Percentiles rank a stretch among this genome's conserved stretches.
Evolutionary conservation across 306 rosid genomes (phyloP).

Genomic region (Sicyos edulis): DNA sequence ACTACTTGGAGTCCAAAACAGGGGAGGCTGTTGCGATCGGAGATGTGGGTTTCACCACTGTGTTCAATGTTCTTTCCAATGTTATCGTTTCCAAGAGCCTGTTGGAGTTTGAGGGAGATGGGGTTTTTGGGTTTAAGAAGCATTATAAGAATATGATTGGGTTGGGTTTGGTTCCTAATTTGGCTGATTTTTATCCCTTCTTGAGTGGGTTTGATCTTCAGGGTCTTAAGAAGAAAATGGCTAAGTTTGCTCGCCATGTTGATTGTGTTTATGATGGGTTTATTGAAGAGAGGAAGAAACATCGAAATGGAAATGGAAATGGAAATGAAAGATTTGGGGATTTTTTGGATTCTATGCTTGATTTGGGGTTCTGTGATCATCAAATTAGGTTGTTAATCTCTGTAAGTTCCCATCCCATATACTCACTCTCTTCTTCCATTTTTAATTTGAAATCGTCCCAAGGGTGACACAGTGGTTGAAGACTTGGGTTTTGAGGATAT

Average conservation of each 20-base stretch:
- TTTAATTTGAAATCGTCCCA: no score
- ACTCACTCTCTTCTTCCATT: background rate
- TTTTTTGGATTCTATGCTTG: constrained; percentile 15
- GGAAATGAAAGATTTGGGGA: background rate
- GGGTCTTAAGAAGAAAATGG: background rate
- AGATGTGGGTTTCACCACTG: constrained; percentile 8
- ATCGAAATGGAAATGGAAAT: background rate
- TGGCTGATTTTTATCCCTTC: constrained; percentile 2
- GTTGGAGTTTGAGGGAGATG: constrained; percentile 13
- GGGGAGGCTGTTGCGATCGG: constrained; percentile 1
- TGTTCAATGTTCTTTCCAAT: constrained; percentile 9
- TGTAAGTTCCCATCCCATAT: background rate
- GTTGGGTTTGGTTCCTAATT: constrained; percentile 10
- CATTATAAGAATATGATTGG: background rate
- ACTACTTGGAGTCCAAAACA: background rate
- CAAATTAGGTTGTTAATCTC: background rate
- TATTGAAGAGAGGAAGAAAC: background rate
- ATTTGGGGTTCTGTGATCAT: background rate
- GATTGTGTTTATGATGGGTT: background rate
- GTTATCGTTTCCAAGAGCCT: constrained; percentile 15
- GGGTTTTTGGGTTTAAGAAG: background rate
- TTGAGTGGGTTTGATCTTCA: constrained; percentile 16
- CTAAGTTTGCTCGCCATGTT: background rate
- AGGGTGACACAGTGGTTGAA: no score
- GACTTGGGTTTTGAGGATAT: no score